Evolutionary conservation across 106 monocot species (phyloP), one percentile per base, ranked within the genome.

Genomic region (Chionographis japonica): DNA sequence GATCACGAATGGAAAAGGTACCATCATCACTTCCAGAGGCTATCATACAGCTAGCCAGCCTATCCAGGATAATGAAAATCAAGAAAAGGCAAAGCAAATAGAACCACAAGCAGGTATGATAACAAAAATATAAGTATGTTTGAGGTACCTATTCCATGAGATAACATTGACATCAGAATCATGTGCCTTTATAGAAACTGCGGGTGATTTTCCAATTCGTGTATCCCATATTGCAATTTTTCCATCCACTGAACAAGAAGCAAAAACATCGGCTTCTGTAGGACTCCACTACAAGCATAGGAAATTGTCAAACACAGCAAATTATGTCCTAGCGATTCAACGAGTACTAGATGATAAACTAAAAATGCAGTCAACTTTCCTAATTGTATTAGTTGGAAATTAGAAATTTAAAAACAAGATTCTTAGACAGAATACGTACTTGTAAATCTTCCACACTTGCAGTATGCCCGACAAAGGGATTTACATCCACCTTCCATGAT

Each of bases 371-470:
- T 12, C 63, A 65, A 1, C 37, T 60, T 27, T 27, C 27, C 27
- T 27, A n/a, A n/a, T n/a, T n/a, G n/a, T n/a, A n/a, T n/a, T 1
- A 27, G 27, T 27, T 27, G 27, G 27, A 27, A 27, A 27, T 27
- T 27, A 27, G 27, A 27, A 27, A 27, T 27, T 27, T 27, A 27
- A 27, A 27, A 67, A 38, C 13, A 15, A 52, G 52, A 8, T 37
- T 58, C 68, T 15, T 6, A 40, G 14, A 37, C 3, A 66, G n/a
- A 55, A 62, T 46, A 40, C 57, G 64, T 82, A 85, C 97, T 75
- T 97, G 97, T 46, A 97, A 77, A 77, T 97, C 97, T 83, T 97
- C 97, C 54, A 97, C 92, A 70, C 97, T 92, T 51, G 89, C 89
- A 59, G 73, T 66, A 70, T 97, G 92, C 52, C 97, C 97, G 57